Base-by-base conservation (phyloP, 768 basidiomycete genomes). In the Xerocomellus intermedius region DNA sequence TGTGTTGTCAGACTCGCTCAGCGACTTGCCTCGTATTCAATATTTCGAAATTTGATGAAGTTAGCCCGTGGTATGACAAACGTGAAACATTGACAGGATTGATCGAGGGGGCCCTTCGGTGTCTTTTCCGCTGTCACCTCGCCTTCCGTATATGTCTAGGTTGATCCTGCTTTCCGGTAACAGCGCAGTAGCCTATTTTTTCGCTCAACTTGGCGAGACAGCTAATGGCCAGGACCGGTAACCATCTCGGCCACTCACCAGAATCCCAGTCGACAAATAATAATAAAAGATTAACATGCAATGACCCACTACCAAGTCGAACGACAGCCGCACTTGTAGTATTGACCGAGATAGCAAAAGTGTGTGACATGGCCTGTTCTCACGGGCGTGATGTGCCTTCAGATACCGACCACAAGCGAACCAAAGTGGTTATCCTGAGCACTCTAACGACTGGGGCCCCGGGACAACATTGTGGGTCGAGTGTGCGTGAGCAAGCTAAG, bases 51-150 rank as follows among this genome's bases (percentile, higher is more conserved):
- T 55, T 58, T 46, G n/a, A 57, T 52, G 47, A 26, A 26, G 26
- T 51, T 47, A 41, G 47, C 26, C 42, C 26, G 52, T 24, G 47
- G 52, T 49, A 64, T 69, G 69, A 69, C 59, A 70, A 64, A 66
- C 64, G 58, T 77, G 77, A 80, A 77, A 79, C 78, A 77, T 54
- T 49, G 60, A 56, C 65, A 65, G 62, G 43, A 61, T 49, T 76
- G 77, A 79, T 80, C 79, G 76, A 72, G 66, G 61, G 50, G 70
- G 60, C 59, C 60, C 60, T 54, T 61, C 59, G 60, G 60, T 56
- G 44, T 54, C 66, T 67, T 63, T 64, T 62, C 55, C 59, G 53
- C 51, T 14, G 50, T 60, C 52, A 42, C 28, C n/a, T 17, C 47
- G 45, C 43, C 39, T 67, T 62, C 75, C 72, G 38, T 26, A 75